A percentile compares a stretch with the other conserved stretches of the same genome.
Evolutionary conservation across 208 protist genomes (phyloP).

Genomic region (Porcisia hertigi): DNA sequence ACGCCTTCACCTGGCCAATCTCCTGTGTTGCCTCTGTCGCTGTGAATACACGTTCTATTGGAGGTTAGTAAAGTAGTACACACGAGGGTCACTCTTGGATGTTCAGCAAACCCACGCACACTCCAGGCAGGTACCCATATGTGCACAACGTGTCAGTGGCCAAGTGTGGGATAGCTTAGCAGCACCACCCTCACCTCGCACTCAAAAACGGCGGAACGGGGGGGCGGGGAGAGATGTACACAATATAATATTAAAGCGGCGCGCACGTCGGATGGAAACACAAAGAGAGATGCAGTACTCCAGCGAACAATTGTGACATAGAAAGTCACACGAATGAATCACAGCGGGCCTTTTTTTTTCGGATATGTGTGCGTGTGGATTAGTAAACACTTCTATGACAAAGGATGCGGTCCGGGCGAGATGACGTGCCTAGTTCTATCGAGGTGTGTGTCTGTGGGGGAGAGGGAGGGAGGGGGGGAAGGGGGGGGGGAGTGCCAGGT

Average conservation of each 20-base stretch:
- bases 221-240: not conserved
- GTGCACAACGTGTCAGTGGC: not conserved
- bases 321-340: not conserved
- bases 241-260: not conserved
- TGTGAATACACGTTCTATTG: not conserved
- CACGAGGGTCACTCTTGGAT: not conserved
- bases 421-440: not conserved
- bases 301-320: not conserved
- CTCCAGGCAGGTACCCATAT: not conserved
- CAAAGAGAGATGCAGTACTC: not conserved
- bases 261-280: not conserved
- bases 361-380: not conserved
- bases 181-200: not conserved
- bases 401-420: not conserved
- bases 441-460: not conserved
- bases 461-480: not conserved
- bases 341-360: not conserved
- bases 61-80: not conserved
- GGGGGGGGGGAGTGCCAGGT: not conserved
- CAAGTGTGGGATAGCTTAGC: not conserved
- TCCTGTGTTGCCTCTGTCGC: not conserved
- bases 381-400: not conserved
- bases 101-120: not conserved
- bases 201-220: not conserved
- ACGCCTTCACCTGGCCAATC: not conserved